Conservation (phyloP, 1,139 yeast genomes). For the Hansenula sp. region DNA sequence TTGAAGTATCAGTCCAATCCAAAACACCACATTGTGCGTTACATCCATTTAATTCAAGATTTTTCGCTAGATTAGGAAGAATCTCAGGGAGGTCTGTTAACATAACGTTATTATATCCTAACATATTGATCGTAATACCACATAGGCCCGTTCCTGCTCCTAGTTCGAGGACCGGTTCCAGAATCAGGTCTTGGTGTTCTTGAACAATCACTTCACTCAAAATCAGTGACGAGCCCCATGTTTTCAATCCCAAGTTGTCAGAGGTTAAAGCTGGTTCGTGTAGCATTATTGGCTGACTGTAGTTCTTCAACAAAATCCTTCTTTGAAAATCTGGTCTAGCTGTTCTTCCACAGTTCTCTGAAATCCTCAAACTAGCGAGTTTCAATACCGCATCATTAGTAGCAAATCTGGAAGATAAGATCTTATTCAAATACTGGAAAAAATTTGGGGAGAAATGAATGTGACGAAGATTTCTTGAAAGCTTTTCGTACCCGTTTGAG, state of each 20-base stretch:
- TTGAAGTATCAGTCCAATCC: conserved; percentile 70
- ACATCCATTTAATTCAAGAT: conserved; percentile 49
- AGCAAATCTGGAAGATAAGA: conserved; percentile 54
- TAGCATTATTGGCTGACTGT: conserved; percentile 38
- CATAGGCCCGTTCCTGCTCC: conserved; percentile 95
- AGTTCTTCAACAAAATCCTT: conserved; percentile 35
- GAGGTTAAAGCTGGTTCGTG: conserved; percentile 84
- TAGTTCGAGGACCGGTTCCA: conserved; percentile 56
- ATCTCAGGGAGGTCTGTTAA: conserved; percentile 83
- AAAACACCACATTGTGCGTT: conserved; percentile 43
- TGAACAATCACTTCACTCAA: conserved; percentile 45
- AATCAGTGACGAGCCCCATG: conserved; percentile 91
- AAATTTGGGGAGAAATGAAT: conserved; percentile 28
- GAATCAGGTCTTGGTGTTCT: conserved; percentile 9
- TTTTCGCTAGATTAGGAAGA: conserved; percentile 58
- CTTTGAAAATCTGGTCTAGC: conserved; percentile 75
- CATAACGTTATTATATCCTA: conserved; percentile 43
- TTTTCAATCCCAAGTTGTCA: conserved; percentile 85
- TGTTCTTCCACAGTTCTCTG: conserved; percentile 84
- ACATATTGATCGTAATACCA: conserved; percentile 58
- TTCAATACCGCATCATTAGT: conserved; percentile 44
- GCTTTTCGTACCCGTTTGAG: conserved; percentile 32
- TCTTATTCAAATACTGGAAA: conserved; percentile 60
- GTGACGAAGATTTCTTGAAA: conserved; percentile 28
- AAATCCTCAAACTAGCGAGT: conserved; percentile 59